A percentile compares a stretch with the other conserved stretches of the same genome.
Evolutionary conservation across 345 rosid species (phyloP).

Genomic region (Iberis pinnata): DNA sequence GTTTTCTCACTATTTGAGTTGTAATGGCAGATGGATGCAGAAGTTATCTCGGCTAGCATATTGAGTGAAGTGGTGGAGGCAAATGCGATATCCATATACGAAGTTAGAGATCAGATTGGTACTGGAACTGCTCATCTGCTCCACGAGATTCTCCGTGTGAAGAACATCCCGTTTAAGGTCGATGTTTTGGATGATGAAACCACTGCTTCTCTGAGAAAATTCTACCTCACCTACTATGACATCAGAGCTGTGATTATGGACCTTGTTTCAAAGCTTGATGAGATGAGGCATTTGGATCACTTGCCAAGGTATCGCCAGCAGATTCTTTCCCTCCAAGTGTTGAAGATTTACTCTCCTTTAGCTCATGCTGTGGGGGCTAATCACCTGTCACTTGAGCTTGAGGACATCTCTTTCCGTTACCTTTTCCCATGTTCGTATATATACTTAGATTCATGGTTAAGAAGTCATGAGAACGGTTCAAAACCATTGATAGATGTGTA

Average conservation of each 20-base stretch:
- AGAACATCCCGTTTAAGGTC: slow-evolving; percentile 52
- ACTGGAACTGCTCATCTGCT: slow-evolving; percentile 74
- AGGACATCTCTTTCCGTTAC: slow-evolving; percentile 72
- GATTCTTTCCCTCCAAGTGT: slow-evolving; percentile 60
- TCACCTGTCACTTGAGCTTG: slow-evolving; percentile 66
- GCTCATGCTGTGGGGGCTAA: slow-evolving; percentile 78
- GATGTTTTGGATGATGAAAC: slow-evolving; percentile 69
- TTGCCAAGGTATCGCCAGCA: slow-evolving; percentile 72
- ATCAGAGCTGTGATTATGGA: slow-evolving; percentile 76
- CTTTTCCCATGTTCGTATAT: slow-evolving; percentile 81
- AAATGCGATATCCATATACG: slow-evolving; percentile 48
- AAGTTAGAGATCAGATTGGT: slow-evolving; percentile 65
- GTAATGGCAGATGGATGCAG: slow-evolving; percentile 78
- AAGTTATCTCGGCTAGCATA: slow-evolving; percentile 88
- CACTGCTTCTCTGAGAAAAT: slow-evolving; percentile 70
- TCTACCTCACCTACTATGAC: slow-evolving; percentile 82
- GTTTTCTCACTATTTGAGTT: too few species aligned
- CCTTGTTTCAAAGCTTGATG: slow-evolving; percentile 71
- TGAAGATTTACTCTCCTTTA: slow-evolving; percentile 77
- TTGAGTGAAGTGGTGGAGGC: slow-evolving; percentile 58
- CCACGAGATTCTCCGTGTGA: slow-evolving; percentile 73
- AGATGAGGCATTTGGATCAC: slow-evolving; percentile 77
- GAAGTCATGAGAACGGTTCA: slow-evolving; percentile 55
- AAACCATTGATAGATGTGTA: slow-evolving; percentile 56
- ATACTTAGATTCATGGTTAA: slow-evolving; percentile 73